Percentiles rank a stretch among this genome's conserved stretches.
phyloP scores from a whole-genome alignment of 164 flowering plant species.

The Stephania yunnanensis region DNA sequence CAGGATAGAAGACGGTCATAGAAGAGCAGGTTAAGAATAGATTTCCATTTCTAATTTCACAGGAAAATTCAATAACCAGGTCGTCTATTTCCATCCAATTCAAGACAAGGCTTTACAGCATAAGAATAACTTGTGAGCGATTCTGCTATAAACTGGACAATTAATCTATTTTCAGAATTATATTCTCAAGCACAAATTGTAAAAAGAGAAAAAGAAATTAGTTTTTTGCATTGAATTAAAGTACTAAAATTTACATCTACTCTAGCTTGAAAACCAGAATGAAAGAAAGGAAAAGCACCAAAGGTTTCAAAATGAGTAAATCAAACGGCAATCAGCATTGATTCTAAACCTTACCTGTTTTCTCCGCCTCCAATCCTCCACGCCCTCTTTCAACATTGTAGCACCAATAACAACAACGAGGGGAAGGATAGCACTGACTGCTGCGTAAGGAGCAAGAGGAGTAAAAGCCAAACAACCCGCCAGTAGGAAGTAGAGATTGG shows the following conservation, averaged over 20 bases:
- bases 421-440: conserved; percentile 58
- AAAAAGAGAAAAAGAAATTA: background rate
- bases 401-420: conserved; percentile 55
- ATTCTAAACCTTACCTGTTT: conserved; percentile 42
- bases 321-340: background rate
- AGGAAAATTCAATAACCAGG: background rate
- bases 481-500: conserved; percentile 64
- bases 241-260: background rate
- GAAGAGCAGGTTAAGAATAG: background rate
- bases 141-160: background rate
- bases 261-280: background rate
- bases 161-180: background rate
- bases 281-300: background rate
- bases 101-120: background rate
- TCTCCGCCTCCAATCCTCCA: conserved; percentile 71
- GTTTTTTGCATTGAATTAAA: background rate
- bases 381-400: conserved; percentile 66
- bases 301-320: background rate
- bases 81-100: background rate
- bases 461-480: conserved; percentile 60
- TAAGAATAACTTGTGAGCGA: background rate
- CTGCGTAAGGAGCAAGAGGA: conserved; percentile 58
- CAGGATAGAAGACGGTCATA: background rate
- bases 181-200: background rate
- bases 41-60: background rate